Evolutionary conservation across 306 rosid species (phyloP).

Genomic region (Inga laurina): DNA sequence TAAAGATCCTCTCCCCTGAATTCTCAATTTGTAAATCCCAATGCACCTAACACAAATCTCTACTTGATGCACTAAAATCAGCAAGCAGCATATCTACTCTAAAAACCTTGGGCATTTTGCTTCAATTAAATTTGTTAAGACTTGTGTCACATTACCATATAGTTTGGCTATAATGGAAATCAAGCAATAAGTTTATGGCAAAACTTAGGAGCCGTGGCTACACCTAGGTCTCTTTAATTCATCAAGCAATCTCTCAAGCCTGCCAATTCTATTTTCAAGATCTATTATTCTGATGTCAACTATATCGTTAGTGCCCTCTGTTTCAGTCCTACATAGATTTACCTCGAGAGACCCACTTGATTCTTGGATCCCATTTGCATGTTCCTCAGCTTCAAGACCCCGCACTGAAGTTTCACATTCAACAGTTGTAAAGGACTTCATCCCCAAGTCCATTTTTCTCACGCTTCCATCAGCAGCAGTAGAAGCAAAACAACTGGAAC

Average conservation of each 20-base stretch:
- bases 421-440: neutral
- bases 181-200: neutral
- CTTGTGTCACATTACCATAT: neutral
- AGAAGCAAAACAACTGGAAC: constrained; percentile 2
- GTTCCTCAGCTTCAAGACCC: constrained; percentile 2
- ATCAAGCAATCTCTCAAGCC: neutral
- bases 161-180: neutral
- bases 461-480: constrained; percentile 6
- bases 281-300: neutral
- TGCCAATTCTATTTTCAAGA: neutral
- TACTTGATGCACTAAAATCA: neutral
- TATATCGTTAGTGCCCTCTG: neutral
- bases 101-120: neutral
- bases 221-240: neutral
- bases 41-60: neutral
- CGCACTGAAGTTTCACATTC: constrained; percentile 2
- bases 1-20: neutral
- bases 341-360: neutral
- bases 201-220: constrained; percentile 16
- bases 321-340: neutral
- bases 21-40: neutral
- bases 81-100: neutral
- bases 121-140: neutral
- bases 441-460: neutral
- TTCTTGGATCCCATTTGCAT: neutral